These are phyloP conservation scores for Rhizodiscina lignyota DNA, from an alignment of 495 filamentous ascomycete genomes.

Conservation along the genomic window DNA sequence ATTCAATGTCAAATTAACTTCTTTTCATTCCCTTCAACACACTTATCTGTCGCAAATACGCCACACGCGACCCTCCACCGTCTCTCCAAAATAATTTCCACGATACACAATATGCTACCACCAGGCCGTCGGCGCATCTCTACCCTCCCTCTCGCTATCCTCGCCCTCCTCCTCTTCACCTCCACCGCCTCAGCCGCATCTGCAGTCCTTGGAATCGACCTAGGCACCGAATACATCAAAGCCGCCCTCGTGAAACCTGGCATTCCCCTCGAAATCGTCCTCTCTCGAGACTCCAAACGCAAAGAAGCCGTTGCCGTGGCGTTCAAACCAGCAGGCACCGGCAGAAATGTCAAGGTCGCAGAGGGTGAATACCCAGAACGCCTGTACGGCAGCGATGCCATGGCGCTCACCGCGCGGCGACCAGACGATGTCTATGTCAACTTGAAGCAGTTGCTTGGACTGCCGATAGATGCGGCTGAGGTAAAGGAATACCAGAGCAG, in stretches of 20 bases:
- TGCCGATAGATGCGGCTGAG: constrained; percentile 31
- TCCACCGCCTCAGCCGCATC: constrained; percentile 37
- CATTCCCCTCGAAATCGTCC: constrained; percentile 93
- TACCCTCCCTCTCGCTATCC: constrained; percentile 15
- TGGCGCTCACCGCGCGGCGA: constrained; percentile 73
- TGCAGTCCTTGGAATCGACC: constrained; percentile 76
- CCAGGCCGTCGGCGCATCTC: constrained; percentile 27
- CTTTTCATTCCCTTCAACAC: too few species aligned
- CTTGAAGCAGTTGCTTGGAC: constrained; percentile 70
- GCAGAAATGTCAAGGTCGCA: constrained; percentile 22
- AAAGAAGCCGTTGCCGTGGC: constrained; percentile 86
- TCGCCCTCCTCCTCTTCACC: constrained; percentile 29
- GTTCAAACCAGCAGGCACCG: constrained; percentile 53
- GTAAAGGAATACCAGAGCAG: constrained; percentile 47
- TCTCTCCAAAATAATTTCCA: too few species aligned
- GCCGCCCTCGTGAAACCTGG: constrained; percentile 92
- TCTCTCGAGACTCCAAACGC: constrained; percentile 95
- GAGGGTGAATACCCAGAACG: constrained; percentile 63
- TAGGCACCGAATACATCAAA: constrained; percentile 96
- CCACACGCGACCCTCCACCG: too few species aligned
- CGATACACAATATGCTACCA: constrained; percentile 34
- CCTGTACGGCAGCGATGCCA: constrained; percentile 78
- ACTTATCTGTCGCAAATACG: too few species aligned
- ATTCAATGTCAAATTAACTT: too few species aligned
- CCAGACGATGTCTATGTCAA: constrained; percentile 89